Percentiles rank a stretch among this genome's conserved stretches.
These are phyloP conservation scores for Hippophae gyantsensis DNA, from an alignment of 306 rosid genomes.

Conservation along the genomic window DNA sequence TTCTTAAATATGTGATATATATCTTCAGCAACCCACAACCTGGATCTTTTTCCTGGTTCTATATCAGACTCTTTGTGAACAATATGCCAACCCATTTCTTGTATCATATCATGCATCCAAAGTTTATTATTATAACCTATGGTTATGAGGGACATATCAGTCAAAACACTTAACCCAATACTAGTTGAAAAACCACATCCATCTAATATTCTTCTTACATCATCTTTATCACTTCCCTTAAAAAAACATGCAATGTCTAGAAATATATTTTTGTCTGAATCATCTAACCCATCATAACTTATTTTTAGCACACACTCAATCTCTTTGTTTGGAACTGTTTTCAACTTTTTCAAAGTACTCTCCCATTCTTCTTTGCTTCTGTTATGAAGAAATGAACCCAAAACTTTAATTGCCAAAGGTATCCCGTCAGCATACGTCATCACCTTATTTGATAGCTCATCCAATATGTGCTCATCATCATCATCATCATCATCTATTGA, in stretches of 20 bases:
- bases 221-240: background rate
- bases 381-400: background rate
- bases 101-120: constrained; percentile 24
- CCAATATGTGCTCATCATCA: no score
- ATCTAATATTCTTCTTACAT: background rate
- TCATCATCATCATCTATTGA: no score
- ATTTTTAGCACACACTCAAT: background rate
- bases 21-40: constrained; percentile 26
- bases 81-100: constrained; percentile 20
- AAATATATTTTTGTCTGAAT: background rate
- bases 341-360: background rate
- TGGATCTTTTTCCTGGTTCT: constrained; percentile 18
- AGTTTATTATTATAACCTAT: background rate
- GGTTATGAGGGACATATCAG: background rate
- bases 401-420: background rate
- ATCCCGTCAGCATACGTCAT: background rate
- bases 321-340: background rate
- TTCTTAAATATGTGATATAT: constrained; percentile 14
- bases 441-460: background rate
- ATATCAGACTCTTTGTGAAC: constrained; percentile 24
- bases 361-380: background rate
- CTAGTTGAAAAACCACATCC: background rate
- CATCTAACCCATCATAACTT: background rate
- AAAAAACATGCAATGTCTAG: background rate
- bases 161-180: background rate